Conservation (phyloP, 371 early-diverging fungal genomes). For the Mucor piriformis region DNA sequence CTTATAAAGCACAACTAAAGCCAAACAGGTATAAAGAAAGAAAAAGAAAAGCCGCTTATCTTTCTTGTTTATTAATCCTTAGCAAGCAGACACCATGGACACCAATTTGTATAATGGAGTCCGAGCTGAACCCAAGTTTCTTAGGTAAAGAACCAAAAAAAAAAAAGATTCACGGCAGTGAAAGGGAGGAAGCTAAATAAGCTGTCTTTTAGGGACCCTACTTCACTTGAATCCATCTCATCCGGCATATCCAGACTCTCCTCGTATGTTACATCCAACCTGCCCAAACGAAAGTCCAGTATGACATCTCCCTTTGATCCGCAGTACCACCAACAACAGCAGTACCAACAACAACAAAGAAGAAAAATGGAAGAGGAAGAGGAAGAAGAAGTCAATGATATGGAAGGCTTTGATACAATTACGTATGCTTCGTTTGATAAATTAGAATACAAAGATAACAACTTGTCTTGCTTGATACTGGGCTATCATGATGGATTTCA, state of each 20-base stretch:
- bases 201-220: constrained; percentile 70
- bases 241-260: constrained; percentile 62
- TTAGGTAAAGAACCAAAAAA: no score
- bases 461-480: constrained; percentile 57
- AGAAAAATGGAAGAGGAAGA: neutral
- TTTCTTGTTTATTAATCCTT: neutral
- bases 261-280: constrained; percentile 56
- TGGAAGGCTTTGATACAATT: constrained; percentile 27
- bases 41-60: neutral
- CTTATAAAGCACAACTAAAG: neutral
- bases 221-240: constrained; percentile 62
- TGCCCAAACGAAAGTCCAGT: constrained; percentile 45
- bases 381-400: constrained; percentile 28
- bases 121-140: constrained; percentile 53
- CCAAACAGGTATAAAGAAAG: neutral
- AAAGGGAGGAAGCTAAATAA: no score
- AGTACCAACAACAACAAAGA: constrained; percentile 19
- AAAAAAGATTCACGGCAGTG: no score
- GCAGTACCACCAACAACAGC: constrained; percentile 30
- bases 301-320: constrained; percentile 45
- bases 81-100: constrained; percentile 17
- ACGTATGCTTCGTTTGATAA: constrained; percentile 42
- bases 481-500: constrained; percentile 85
- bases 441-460: constrained; percentile 17
- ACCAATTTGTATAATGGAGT: constrained; percentile 41